Evolutionary conservation across 331 rosid species (phyloP), one percentile per base, ranked within the genome.

Genomic region (Rhamnella rubrinervis): DNA sequence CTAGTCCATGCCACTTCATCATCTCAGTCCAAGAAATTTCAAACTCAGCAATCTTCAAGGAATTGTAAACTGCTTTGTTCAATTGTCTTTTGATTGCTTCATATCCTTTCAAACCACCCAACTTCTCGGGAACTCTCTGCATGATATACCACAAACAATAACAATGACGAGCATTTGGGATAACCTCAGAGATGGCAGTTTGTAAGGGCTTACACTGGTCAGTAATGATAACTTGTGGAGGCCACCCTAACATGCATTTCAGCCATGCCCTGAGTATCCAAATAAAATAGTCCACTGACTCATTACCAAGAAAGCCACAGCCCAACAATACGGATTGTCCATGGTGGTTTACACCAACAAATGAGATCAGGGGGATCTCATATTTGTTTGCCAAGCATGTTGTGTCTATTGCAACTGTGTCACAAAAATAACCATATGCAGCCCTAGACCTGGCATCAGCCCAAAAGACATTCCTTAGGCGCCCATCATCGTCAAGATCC

Each of bases 51-150:
- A 85, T 84, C 72, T 85, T 87, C 55, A 90, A 77, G 56, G 92
- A 82, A 49, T 78, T 68, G 53, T 84, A 90, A 44, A 90, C 78
- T 26, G 88, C 77, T 70, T 66, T 82, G 59, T 80, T 70, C 83
- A 90, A 35, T 18, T 80, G 80, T 74, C 77, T 74, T 77, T 65
- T 87, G 84, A 87, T 85, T 44, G 77, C 71, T 72, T 82, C 96
- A 70, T 82, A 87, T 61, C 90, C 90, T 64, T 84, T 71, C 85
- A 90, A 71, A 69, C 96, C 96, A 67, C 96, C 96, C 84, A 90
- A 68, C 84, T 87, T 87, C 78, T 87, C 92, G 2, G 92, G 90
- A 72, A 90, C 80, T 84, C 85, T 83, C 60, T 78, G 87, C 85
- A 85, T 80, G 61, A 90, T 84, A 73, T 84, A 85, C 81, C 82